Evolutionary conservation across 2,329 filamentous ascomycete species (phyloP), one percentile per base, ranked within the genome.

Genomic region (Exophiala viscosa): DNA sequence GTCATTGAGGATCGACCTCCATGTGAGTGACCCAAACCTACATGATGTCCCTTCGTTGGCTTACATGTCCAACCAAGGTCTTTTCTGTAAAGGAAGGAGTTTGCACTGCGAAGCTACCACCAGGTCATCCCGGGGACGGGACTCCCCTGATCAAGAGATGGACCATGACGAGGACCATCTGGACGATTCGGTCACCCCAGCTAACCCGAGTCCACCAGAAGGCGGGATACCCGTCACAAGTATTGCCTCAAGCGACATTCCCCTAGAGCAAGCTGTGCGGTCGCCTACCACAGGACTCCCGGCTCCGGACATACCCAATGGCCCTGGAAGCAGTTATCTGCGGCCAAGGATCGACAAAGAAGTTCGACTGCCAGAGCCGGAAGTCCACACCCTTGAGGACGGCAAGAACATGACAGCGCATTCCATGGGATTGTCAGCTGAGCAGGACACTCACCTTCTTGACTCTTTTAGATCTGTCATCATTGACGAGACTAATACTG

Each of bases 381-480:
- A 60, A 15, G 57, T 65, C 2, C 64, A 70, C 15, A 71, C 71
- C 0, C 66, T 76, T 6, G 74, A 77, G 52, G 73, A 76, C 52
- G 69, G 69, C 11, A 60, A 65, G 14, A 67, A 70, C 48, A 60
- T 67, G 14, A 76, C 74, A 1, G 71, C 75, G 10, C 74, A 77
- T 59, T 73, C 67, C 10, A 70, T 77, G 64, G 75, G 74, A 0
- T 65, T 71, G 11, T 67, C 73, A 1, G 71, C 68, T 8, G 75
- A 78, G 60, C 75, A 78, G 56, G 76, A 77, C 48, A 69, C 73
- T 1, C 69, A 75, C 55, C 67, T 77, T 7, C 66, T 78, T 3
- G 71, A 73, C 34, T 74, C 73, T 9, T 77, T 78, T 48, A 66
- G 74, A 14, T 76, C 75, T 33, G 68, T 73, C 14, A 70, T 77